phyloP scores from a whole-genome alignment of 768 basidiomycete species.

The Podaxis rugospora region DNA sequence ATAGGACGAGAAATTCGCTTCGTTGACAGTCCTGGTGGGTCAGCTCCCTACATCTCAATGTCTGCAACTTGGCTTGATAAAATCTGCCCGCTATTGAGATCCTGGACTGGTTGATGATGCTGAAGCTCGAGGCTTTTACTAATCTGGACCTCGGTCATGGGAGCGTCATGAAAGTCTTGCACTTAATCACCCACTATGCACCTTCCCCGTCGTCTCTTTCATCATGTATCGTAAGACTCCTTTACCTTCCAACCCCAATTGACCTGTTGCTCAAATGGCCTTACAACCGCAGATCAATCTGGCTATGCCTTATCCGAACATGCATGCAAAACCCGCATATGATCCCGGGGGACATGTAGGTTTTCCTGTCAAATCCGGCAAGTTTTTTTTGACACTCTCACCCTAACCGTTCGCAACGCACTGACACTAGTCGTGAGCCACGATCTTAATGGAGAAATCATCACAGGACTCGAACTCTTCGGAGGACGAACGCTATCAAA shows the following conservation, averaged over 20 bases:
- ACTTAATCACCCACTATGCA: background rate
- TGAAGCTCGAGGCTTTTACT: background rate
- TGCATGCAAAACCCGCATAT: background rate
- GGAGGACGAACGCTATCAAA: slow-evolving; percentile 13
- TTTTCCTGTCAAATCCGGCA: too few relatives aligned
- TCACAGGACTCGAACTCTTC: slow-evolving; percentile 10
- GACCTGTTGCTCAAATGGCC: background rate
- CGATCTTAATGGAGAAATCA: slow-evolving; percentile 13
- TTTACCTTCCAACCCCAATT: background rate
- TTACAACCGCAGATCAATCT: background rate
- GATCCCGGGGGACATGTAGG: background rate
- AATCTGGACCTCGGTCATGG: background rate
- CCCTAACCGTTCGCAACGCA: slow-evolving; percentile 11
- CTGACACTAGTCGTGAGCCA: background rate
- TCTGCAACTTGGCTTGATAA: background rate
- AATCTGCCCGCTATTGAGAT: background rate
- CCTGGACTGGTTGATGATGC: background rate
- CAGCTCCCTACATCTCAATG: background rate
- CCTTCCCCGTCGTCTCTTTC: background rate
- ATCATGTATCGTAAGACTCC: background rate
- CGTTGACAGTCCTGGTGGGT: background rate
- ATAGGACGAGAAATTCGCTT: background rate
- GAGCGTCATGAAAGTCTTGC: background rate
- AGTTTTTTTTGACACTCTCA: background rate
- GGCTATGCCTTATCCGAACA: background rate